These are phyloP conservation scores for Nadsonia commutata DNA, from an alignment of 1,139 yeast genomes.

Conservation along the genomic window DNA sequence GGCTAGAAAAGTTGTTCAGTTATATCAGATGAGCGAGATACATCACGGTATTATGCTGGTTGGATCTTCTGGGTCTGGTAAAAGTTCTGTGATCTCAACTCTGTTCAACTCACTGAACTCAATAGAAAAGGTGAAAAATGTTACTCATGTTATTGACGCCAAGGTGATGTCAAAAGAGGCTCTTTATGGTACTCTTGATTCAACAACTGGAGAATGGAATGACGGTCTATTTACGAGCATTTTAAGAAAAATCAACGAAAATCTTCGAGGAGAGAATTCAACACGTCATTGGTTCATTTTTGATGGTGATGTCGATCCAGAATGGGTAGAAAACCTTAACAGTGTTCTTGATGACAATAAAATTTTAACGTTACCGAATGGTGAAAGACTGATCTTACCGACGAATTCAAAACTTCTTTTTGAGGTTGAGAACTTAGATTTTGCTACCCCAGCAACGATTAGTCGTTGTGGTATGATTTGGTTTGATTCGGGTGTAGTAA, in stretches of 20 bases:
- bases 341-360: conserved; percentile 85
- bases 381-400: conserved; percentile 67
- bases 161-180: conserved; percentile 55
- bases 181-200: conserved; percentile 58
- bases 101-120: conserved; percentile 33
- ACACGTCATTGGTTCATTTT: conserved; percentile 60
- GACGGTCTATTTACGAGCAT: conserved; percentile 75
- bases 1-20: conserved; percentile 45
- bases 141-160: conserved; percentile 47
- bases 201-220: conserved; percentile 77
- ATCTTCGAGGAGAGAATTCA: conserved; percentile 41
- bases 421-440: conserved; percentile 53
- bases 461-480: conserved; percentile 88
- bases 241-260: conserved; percentile 44
- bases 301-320: conserved; percentile 91
- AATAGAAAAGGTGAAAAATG: conserved; percentile 26
- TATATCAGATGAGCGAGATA: conserved; percentile 45
- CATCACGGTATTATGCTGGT: conserved; percentile 76
- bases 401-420: conserved; percentile 50
- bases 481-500: conserved; percentile 33
- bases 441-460: conserved; percentile 82
- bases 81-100: conserved; percentile 40
- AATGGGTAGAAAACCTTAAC: conserved; percentile 85
- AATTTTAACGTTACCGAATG: conserved; percentile 71
- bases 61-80: conserved; percentile 70